A percentile compares a stretch with the other conserved stretches of the same genome.
Conservation (phyloP, 305 asterid species). For the Ilex paraguariensis region DNA sequence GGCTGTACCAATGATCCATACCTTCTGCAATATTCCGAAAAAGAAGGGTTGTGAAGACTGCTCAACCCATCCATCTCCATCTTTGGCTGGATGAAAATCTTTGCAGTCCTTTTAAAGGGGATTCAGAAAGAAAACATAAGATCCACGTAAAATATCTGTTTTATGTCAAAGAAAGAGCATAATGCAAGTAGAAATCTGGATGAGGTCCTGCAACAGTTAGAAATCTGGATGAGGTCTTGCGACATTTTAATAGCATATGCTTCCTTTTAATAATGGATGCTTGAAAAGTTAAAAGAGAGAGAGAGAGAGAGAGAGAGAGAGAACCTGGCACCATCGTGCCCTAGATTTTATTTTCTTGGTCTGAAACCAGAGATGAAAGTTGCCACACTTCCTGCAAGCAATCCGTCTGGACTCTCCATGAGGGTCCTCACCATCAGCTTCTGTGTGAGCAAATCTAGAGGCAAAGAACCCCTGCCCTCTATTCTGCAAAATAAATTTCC, state of each 20-base stretch:
- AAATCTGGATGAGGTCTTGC: too few relatives aligned
- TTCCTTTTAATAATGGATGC: too few relatives aligned
- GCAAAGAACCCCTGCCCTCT: conserved; percentile 48
- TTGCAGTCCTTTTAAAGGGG: conserved; percentile 61
- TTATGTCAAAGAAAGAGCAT: conserved; percentile 5
- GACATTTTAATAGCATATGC: too few relatives aligned
- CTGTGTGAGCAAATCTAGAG: conserved; percentile 44
- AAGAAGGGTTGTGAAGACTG: conserved; percentile 77
- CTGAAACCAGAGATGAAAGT: conserved; percentile 65
- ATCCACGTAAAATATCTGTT: neutral
- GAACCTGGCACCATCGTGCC: conserved; percentile 99
- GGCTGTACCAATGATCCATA: conserved; percentile 15
- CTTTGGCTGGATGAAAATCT: conserved; percentile 91
- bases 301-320: conserved; percentile 10
- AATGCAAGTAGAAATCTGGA: neutral
- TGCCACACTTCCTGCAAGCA: conserved; percentile 85
- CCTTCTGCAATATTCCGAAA: conserved; percentile 89
- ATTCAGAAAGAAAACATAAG: conserved; percentile 14
- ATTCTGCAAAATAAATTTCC: conserved; percentile 37
- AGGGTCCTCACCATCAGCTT: conserved; percentile 50
- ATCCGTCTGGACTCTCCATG: conserved; percentile 60
- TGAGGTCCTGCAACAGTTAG: neutral
- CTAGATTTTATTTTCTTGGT: conserved; percentile 71
- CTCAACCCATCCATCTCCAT: conserved; percentile 99
- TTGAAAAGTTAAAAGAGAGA: neutral